Percentiles rank a stretch among this genome's conserved stretches.
Conservation (phyloP, 169 alveolate species). For the Amoebophrya sp. region DNA sequence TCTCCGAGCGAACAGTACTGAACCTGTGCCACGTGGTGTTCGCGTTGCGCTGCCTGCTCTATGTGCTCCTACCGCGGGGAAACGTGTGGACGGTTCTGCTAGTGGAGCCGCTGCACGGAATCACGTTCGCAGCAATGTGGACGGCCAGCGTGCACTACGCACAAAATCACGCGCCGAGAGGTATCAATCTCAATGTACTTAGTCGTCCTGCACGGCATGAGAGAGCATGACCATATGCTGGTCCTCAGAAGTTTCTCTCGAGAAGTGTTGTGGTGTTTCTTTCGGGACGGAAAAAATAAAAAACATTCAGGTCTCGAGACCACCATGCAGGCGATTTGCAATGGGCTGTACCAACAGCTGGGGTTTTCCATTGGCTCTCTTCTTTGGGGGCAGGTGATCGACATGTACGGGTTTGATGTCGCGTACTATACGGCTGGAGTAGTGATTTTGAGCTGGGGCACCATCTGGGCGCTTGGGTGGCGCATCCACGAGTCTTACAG, state of each 20-base stretch:
- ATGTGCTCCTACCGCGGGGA: background rate
- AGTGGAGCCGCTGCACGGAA: conserved; percentile 20
- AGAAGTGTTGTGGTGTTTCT: no score
- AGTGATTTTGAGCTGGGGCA: background rate
- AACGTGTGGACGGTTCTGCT: conserved; percentile 3
- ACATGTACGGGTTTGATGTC: background rate
- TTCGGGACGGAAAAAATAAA: background rate
- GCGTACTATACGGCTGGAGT: background rate
- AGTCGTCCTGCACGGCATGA: background rate
- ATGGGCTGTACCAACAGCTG: background rate
- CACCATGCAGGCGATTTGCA: background rate
- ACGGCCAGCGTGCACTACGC: conserved; percentile 4
- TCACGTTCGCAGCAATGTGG: conserved; percentile 18
- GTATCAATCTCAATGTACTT: background rate
- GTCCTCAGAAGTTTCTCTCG: no score
- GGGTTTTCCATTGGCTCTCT: background rate
- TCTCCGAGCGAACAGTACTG: background rate
- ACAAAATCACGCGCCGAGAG: background rate
- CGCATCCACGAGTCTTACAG: background rate
- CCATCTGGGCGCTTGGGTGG: background rate
- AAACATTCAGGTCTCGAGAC: background rate
- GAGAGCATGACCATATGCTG: no score
- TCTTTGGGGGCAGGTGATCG: background rate
- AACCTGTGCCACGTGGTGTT: background rate
- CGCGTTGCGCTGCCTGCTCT: background rate